Base-by-base conservation (phyloP, 1,139 yeast species). In the Suhomyces kunorum region DNA sequence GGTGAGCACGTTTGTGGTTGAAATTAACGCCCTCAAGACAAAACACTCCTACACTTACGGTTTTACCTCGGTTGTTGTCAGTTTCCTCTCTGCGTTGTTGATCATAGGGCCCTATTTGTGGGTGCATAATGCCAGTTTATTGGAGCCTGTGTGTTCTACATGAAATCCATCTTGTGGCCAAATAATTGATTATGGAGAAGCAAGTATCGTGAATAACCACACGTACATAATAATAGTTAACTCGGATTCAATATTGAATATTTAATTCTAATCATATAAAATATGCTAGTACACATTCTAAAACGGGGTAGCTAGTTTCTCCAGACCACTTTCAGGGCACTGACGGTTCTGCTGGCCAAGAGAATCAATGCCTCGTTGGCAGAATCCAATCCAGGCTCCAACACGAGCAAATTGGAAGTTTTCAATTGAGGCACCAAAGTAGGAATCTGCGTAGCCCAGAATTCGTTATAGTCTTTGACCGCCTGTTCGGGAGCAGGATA, bases 1-100 rank as follows among this genome's bases (percentile, higher is more conserved):
- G 0, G 78, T 87, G 26, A 81, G 89, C 41, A 83, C 96, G 0
- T 83, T 88, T 51, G 74, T 85, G 3, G 79, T 76, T 23, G 96
- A 89, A 56, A 58, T 87, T 30, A 68, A 68, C 48, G 66, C 65
- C 0, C 52, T 82, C 9, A 49, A 52, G 12, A 47, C 59, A 2
- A 7, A 31, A 1, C 39, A 62, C 53, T 48, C 71, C 2, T 77
- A 76, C 50, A 38, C 51, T 2, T 80, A 80, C 50, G 77, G 69
- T 0, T 17, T 56, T 5, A 35, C 46, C 0, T 70, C 80, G 15
- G 48, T 80, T 3, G 44, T 58, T 5, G 39, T 61, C 0, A 61
- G 78, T 12, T 81, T 72, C 48, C 40, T 57, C 3, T 30, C 72
- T 1, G 58, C 76, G 39, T 51, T 81, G 7, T 42, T 81, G 17